Base-by-base conservation (phyloP, 352 stramenopile genomes). In the Phytophthora melonis region DNA sequence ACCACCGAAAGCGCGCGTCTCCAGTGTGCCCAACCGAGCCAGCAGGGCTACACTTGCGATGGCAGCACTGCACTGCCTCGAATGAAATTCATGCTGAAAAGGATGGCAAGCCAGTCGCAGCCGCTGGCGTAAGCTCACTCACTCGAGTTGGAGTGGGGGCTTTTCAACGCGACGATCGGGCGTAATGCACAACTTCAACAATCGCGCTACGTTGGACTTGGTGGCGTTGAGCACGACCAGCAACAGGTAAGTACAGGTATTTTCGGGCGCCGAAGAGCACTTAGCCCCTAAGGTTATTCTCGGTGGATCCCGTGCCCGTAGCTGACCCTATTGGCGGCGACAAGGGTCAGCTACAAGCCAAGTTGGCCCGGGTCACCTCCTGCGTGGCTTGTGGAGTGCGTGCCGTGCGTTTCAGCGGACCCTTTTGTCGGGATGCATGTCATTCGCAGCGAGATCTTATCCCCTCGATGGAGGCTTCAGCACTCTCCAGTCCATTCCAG, bases 11-110 rank as follows among this genome's bases (percentile, higher is more conserved):
- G 19, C 9, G 11, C 32, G 32, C 9, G 19, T 16, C 65, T 32
- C 21, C 14, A 56, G 25, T 16, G 9, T 5, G 7, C 36, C 14
- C 45, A 18, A 21, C 23, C 1, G 2, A 5, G 3, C 18, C 16
- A 23, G 5, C 45, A 25, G 45, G 14, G 19, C n/a, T 23, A n/a
- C 45, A 53, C 19, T 30, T 32, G 11, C 16, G 18, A 52, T 19
- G 16, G 43, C 43, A 54, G n/a, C 39, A n/a, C 27, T 4, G n/a
- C 30, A 53, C 21, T 41, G 39, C 57, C 32, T 73, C 70, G 70
- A 77, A 77, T 60, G 70, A 77, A 77, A 77, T 73, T 70, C 52
- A 47, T 4, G 43, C 7, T 16, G 34, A 39, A 39, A 30, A 68
- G 36, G 34, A 43, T 57, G 30, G 36, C 25, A 2, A 30, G 25